Percentiles rank a stretch among this genome's conserved stretches.
These are phyloP conservation scores for Vanderwaltozyma verrucispora DNA, from an alignment of 805 yeast species.

Conservation along the genomic window DNA sequence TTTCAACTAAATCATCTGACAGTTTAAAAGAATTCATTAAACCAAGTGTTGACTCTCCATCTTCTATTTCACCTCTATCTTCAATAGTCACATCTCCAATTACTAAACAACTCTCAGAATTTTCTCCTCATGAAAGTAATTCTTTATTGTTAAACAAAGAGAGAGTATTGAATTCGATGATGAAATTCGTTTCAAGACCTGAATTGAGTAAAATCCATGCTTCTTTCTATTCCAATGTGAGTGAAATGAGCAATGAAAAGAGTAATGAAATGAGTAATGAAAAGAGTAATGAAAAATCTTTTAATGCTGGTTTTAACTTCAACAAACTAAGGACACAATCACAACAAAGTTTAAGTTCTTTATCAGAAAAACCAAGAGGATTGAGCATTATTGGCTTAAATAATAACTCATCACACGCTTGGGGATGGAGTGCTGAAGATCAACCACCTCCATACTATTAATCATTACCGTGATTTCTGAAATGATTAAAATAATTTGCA, in stretches of 20 bases:
- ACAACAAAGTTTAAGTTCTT: background rate
- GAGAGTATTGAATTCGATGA: background rate
- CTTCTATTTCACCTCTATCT: too few species aligned
- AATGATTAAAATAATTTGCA: too few species aligned
- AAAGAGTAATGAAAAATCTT: too few species aligned
- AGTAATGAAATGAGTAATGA: too few species aligned
- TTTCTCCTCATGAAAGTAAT: background rate
- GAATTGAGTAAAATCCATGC: constrained; percentile 3
- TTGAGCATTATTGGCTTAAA: constrained; percentile 17
- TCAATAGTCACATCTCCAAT: background rate
- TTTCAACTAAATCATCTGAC: too few species aligned
- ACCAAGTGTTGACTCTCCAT: too few species aligned
- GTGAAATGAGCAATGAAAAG: background rate
- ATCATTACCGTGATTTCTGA: background rate
- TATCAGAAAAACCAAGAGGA: constrained; percentile 6
- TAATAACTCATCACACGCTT: constrained; percentile 1
- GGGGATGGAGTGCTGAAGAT: constrained; percentile 23
- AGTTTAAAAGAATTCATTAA: too few species aligned
- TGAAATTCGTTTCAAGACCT: background rate
- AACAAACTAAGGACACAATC: background rate
- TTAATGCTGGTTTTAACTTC: too few species aligned
- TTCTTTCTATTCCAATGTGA: background rate
- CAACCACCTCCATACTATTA: constrained; percentile 23
- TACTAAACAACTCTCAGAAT: background rate
- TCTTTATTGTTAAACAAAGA: background rate